Conservation (phyloP, 164 flowering plant genomes). For the Umbellularia californica region DNA sequence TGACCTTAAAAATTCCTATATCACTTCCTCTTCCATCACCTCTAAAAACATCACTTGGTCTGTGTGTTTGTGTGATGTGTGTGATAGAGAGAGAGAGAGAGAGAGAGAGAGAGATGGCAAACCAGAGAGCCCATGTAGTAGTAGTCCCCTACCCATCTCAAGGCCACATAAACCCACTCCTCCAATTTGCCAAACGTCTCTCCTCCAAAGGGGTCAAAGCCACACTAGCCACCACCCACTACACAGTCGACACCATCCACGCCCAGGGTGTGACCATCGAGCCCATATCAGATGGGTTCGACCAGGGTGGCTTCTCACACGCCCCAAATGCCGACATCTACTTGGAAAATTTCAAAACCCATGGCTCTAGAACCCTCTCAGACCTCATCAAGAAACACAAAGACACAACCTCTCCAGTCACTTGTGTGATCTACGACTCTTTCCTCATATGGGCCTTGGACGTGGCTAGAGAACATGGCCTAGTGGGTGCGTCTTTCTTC, state of each 20-base stretch:
- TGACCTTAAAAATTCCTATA: too few species aligned
- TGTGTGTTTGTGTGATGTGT: background rate
- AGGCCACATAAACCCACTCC: conserved; percentile 29
- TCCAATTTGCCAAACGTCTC: conserved; percentile 20
- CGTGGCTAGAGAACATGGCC: conserved; percentile 19
- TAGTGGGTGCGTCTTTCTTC: conserved; percentile 26
- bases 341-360: background rate
- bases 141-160: conserved; percentile 17
- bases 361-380: background rate
- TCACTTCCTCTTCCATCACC: too few species aligned
- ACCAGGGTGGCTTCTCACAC: conserved; percentile 6
- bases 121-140: conserved; percentile 12
- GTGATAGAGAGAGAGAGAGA: too few species aligned
- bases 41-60: too few species aligned
- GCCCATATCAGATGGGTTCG: conserved; percentile 21
- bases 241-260: conserved; percentile 8
- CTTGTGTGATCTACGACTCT: conserved; percentile 13
- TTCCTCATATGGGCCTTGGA: conserved; percentile 13
- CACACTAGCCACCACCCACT: conserved; percentile 19
- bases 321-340: background rate
- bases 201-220: conserved; percentile 3
- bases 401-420: background rate
- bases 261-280: conserved; percentile 3
- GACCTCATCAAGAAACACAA: conserved; percentile 7
- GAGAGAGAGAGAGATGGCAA: conserved; percentile 4